Evolutionary conservation across 1,139 yeast genomes (phyloP), one percentile per base, ranked within the genome.

Genomic region (Yamadazyma buinensis): DNA sequence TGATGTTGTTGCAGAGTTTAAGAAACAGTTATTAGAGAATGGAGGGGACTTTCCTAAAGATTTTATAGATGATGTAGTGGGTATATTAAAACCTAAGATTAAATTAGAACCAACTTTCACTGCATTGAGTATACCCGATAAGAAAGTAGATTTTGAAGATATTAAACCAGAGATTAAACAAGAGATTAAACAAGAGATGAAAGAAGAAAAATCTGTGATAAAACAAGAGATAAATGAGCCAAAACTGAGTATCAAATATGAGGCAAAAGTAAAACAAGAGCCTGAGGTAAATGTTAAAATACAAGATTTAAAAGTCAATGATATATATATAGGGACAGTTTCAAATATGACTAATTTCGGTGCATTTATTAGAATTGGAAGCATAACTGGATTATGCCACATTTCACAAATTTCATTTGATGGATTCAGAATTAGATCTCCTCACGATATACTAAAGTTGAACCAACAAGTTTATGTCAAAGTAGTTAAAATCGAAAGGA

Each of bases 381-480:
- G 38, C 25, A 5, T 25, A 26, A 56, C 60, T 27, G 96, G 95
- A 0, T 62, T 90, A 19, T 80, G 92, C 29, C 97, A 90, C 53
- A 71, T 85, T 0, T 84, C 95, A 0, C 80, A 80, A 31, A 66
- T 87, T 15, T 67, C 80, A 34, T 59, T 50, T 39, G 65, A 61
- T 39, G 65, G 67, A 7, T 33, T 64, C 2, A 61, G 87, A 36
- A 62, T 83, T 4, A 61, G 67, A 13, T 72, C 72, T 36, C 86
- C 88, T 0, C 55, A 72, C 1, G 92, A 84, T 33, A 64, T 78
- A 0, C 61, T 87, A 17, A 59, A 64, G 21, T 48, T 63, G 19
- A 72, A 77, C 32, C 90, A 87, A 42, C 61, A 64, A 5, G 90
- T 88, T 5, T 82, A 61, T 51, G 95, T 80, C 3, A 75, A 75